A percentile compares a stretch with the other conserved stretches of the same genome.
Conservation (phyloP, 2,329 filamentous ascomycete species). For the Botrytis byssoidea region DNA sequence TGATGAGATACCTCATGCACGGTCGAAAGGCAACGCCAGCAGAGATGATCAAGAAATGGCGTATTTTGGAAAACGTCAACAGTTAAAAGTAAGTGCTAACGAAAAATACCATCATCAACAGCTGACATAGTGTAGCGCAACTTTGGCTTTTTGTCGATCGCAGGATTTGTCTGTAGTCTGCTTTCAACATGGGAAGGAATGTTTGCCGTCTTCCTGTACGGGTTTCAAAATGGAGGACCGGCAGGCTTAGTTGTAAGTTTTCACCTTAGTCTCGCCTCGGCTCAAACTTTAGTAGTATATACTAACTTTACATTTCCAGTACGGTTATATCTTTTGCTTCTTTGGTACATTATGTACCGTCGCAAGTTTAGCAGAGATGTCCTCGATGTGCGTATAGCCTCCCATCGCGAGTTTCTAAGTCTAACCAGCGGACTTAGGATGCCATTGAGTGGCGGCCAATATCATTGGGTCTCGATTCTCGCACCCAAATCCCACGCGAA, state of each 20-base stretch:
- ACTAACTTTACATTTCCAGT: not conserved
- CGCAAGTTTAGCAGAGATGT: constrained; percentile 30
- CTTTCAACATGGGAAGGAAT: constrained; percentile 46
- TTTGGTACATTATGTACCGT: constrained; percentile 32
- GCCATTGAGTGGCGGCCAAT: constrained; percentile 57
- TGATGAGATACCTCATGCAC: not conserved
- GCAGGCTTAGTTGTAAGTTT: constrained; percentile 39
- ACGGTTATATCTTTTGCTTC: constrained; percentile 14
- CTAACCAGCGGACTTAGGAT: constrained; percentile 38
- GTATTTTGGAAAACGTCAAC: constrained; percentile 33
- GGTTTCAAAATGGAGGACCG: constrained; percentile 31
- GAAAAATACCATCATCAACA: not conserved
- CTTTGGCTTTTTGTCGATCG: constrained; percentile 43
- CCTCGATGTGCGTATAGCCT: constrained; percentile 31
- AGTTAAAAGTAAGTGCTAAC: constrained; percentile 27
- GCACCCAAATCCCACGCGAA: constrained; percentile 48
- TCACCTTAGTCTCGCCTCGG: not conserved
- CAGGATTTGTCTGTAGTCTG: constrained; percentile 44
- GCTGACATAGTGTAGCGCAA: constrained; percentile 35
- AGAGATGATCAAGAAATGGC: constrained; percentile 34
- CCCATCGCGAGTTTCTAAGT: not conserved
- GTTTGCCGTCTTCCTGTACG: constrained; percentile 26
- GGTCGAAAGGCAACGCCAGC: constrained; percentile 25
- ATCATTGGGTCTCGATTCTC: constrained; percentile 57
- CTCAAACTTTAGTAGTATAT: not conserved